A percentile compares a stretch with the other conserved stretches of the same genome.
Conservation (phyloP, 176 grass and related monocot genomes). For the Aegilops longissima region DNA sequence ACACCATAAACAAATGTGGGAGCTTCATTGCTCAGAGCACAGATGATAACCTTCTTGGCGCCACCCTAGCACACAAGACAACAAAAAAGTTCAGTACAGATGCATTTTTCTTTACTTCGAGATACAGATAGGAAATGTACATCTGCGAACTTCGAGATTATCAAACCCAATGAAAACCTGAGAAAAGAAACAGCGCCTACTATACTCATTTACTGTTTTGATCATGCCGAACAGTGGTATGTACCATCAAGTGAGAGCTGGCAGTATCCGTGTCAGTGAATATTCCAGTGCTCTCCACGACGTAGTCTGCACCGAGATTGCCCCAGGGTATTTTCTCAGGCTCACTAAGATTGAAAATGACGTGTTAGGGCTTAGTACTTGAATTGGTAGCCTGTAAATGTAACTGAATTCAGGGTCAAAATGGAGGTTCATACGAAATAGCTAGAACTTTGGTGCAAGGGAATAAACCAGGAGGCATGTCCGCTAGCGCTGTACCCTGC, state of each 20-base stretch:
- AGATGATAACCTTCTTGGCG: slow-evolving; percentile 74
- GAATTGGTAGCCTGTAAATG: not conserved
- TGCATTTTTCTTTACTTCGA: not conserved
- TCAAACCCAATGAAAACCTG: not conserved
- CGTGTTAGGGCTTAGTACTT: not conserved
- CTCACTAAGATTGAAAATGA: not conserved
- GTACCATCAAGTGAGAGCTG: not conserved
- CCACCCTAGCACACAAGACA: slow-evolving; percentile 45
- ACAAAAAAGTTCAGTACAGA: not conserved
- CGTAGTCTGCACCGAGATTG: not conserved
- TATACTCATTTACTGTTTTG: not conserved
- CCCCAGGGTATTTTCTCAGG: not conserved
- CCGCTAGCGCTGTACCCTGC: not conserved
- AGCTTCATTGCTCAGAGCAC: slow-evolving; percentile 72
- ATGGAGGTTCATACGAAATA: not conserved
- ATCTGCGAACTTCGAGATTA: not conserved
- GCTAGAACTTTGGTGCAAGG: not conserved
- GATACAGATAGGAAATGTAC: not conserved
- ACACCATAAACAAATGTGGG: slow-evolving; percentile 73
- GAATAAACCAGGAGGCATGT: slow-evolving; percentile 12
- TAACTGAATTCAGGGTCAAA: not conserved
- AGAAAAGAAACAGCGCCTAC: not conserved
- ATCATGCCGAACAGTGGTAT: not conserved
- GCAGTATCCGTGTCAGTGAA: not conserved
- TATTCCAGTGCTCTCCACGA: slow-evolving; percentile 6